Evolutionary conservation across 371 early-diverging fungal genomes (phyloP).

Genomic region (Saksenaea oblongispora): DNA sequence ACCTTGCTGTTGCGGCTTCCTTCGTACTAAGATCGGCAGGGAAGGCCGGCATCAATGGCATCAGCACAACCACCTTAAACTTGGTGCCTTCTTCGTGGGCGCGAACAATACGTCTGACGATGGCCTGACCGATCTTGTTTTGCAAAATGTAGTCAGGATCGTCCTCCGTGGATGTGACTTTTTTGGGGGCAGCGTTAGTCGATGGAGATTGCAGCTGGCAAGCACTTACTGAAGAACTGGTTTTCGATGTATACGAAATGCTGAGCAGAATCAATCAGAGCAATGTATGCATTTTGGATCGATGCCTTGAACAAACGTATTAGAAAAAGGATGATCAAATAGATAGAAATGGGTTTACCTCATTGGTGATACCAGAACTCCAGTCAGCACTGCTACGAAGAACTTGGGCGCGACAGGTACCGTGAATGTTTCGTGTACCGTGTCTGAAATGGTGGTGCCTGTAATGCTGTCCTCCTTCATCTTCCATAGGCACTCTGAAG

Average conservation of each 20-base stretch:
- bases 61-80: constrained; percentile 85
- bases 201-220: background rate
- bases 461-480: constrained; percentile 14
- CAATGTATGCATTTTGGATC: constrained; percentile 84
- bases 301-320: constrained; percentile 57
- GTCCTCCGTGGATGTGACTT: constrained; percentile 64
- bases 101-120: constrained; percentile 77
- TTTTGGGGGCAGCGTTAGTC: no score
- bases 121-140: constrained; percentile 75
- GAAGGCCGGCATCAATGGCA: constrained; percentile 93
- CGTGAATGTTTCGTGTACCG: constrained; percentile 29
- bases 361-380: constrained; percentile 65
- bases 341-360: constrained; percentile 23
- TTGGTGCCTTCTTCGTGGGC: constrained; percentile 67
- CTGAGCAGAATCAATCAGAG: constrained; percentile 70
- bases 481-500: constrained; percentile 24
- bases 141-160: constrained; percentile 57
- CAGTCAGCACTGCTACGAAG: constrained; percentile 72
- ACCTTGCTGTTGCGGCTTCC: constrained; percentile 74
- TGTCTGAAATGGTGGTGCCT: constrained; percentile 34
- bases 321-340: background rate
- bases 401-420: constrained; percentile 67
- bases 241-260: constrained; percentile 96
- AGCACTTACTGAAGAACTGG: constrained; percentile 88
- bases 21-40: constrained; percentile 77